phyloP scores from a whole-genome alignment of 805 yeast species.

The Saccharomycopsis fibuligera region DNA sequence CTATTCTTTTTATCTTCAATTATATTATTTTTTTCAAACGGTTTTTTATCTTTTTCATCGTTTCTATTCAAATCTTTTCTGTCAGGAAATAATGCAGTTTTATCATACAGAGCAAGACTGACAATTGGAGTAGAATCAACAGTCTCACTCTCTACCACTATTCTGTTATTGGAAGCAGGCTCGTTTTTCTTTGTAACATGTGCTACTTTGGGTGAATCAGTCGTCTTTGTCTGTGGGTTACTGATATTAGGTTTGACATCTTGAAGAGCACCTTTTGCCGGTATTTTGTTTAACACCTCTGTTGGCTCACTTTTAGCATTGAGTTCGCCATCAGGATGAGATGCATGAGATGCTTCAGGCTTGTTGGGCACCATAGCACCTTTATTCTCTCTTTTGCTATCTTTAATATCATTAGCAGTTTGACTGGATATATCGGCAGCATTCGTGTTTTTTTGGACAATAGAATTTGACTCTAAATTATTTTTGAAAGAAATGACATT shows the following conservation, averaged over 20 bases:
- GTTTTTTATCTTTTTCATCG: not conserved
- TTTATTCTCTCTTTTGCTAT: no score
- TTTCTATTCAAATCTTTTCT: not conserved
- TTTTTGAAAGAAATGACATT: no score
- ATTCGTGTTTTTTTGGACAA: no score
- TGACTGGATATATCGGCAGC: no score
- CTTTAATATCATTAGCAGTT: no score
- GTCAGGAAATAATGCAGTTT: not conserved
- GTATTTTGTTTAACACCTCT: not conserved
- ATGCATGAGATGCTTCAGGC: not conserved
- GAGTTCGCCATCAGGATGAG: not conserved
- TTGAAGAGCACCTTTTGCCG: not conserved
- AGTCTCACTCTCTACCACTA: slow-evolving; percentile 18
- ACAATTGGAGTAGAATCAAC: slow-evolving; percentile 15
- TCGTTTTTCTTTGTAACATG: not conserved
- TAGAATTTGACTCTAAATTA: no score
- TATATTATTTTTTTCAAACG: no score
- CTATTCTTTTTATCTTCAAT: not conserved
- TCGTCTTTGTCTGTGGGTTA: not conserved
- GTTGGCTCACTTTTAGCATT: not conserved
- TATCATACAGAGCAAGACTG: slow-evolving; percentile 12
- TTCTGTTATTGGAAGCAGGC: slow-evolving; percentile 7
- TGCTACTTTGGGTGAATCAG: not conserved
- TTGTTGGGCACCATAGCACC: no score
- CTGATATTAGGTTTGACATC: not conserved